Base-by-base conservation (phyloP, 169 alveolate species). In the Eimeria maxima region DNA sequence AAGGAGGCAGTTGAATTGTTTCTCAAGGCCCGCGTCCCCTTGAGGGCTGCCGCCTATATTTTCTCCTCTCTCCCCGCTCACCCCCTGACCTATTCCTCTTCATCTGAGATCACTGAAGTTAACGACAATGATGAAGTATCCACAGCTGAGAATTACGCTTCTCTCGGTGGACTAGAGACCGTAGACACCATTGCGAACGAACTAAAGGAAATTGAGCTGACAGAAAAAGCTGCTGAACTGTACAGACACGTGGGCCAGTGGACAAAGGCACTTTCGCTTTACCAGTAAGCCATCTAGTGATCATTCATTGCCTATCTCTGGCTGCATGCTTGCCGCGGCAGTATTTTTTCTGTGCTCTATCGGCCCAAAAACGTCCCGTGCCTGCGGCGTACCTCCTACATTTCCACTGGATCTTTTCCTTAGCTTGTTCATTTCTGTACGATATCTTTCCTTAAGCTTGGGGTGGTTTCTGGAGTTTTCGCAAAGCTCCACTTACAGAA, bases 21-120 rank as follows among this genome's bases (percentile, higher is more conserved):
- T 42, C 87, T 76, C 10, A 76, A 76, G 57, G 87, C 57, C 55
- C 87, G 87, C 16, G 87, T 76, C 57, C 87, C 87, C n/a, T 27
- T 47, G 57, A 8, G 45, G 53, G 87, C 87, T 22, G 87, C 87
- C 13, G 87, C 60, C 38, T n/a, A 33, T 42, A 76, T 76, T 33
- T 76, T 38, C 55, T 33, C 16, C 29, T 14, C 87, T 33, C 5
- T 76, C 60, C 87, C 87, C 27, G 60, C 87, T 7, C 47, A 38
- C 1, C 57, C 87, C 38, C 60, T 42, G n/a, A 13, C 27, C 1
- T 1, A 33, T 33, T n/a, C 16, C 14, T 0, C 87, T 76, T 10
- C 87, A 4, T 42, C 47, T 2, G 60, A 22, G 44, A n/a, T 16
- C 20, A 5, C 57, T 38, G 57, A 76, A 38, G 38, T 33, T 33